Evolutionary conservation across 1,284 basidiomycete genomes (phyloP).

Genomic region (Boletus putidus): DNA sequence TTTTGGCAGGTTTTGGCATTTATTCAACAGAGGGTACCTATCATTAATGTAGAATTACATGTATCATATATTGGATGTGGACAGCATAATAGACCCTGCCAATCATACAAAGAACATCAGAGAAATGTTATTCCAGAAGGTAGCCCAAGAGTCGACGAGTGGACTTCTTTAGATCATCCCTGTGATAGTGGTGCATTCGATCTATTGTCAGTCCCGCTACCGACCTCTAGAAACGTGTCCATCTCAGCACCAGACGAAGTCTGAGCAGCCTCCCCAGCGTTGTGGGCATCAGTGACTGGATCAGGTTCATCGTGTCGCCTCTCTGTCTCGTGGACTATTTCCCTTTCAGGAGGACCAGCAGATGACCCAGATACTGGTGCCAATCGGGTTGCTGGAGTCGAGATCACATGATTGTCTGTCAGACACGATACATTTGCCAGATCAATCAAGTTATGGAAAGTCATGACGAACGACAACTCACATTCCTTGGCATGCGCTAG

Average conservation of each 20-base stretch:
- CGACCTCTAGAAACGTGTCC: background rate
- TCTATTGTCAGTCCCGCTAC: conserved; percentile 1
- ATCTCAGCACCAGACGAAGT: background rate
- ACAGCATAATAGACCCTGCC: conserved; percentile 11
- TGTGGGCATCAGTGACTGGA: background rate
- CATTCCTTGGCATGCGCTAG: conserved; percentile 71
- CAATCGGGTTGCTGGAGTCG: conserved; percentile 7
- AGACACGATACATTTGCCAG: conserved; percentile 9
- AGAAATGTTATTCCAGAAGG: background rate
- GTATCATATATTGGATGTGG: conserved; percentile 25
- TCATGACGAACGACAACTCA: conserved; percentile 38
- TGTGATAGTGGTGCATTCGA: conserved; percentile 1
- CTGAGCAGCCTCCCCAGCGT: conserved; percentile 7
- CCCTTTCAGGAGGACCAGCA: background rate
- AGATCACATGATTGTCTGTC: conserved; percentile 53
- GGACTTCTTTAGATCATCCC: background rate
- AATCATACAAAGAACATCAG: conserved; percentile 3
- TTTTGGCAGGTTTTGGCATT: conserved; percentile 20
- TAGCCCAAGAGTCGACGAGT: background rate
- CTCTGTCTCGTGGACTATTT: background rate
- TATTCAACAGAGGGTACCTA: conserved; percentile 18
- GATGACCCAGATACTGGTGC: conserved; percentile 11
- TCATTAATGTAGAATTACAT: conserved; percentile 37
- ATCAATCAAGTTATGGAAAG: background rate
- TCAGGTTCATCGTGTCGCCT: background rate